Base-by-base conservation (phyloP, 148 eudicot genomes). In the Camellia lanceoleosa region DNA sequence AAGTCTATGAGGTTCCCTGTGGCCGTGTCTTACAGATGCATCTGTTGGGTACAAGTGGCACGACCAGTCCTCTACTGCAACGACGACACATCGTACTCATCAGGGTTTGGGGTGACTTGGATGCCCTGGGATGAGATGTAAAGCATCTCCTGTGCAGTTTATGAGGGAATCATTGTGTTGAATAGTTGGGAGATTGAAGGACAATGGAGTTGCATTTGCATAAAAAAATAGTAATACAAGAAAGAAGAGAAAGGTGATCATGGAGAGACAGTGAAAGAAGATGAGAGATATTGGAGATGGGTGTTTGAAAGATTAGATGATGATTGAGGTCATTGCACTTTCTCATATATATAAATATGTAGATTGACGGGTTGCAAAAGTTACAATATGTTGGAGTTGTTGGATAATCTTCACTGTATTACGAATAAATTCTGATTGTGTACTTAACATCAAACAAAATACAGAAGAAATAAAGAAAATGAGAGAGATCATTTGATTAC, bases 1-100 rank as follows among this genome's bases (percentile, higher is more conserved):
- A 80, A 80, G 38, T 80, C 65, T 0, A 78, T 52, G 46, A 80
- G 47, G 13, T 51, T 42, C 54, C 55, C 54, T 7, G 82, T 51
- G 49, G 71, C 38, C 4, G 18, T 64, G 61, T 80, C 78, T 77
- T 78, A 73, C 2, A 80, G 63, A 61, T 73, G 77, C 41, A 80
- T 72, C 41, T 14, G 64, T 30, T 73, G 13, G 14, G 52, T n/a
- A 51, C 64, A 80, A 49, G 56, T 73, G 72, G 78, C 82, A 19
- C 72, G 19, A 15, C 82, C 78, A 0, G 51, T 16, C 54, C 54
- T 73, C 1, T 14, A 2, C 15, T 12, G 30, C 9, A 56, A 43
- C 10, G 56, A 47, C 19, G 74, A 7, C 11, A 5, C 19, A 23
- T 79, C 56, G 42, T 18, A 1, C 38, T 2, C 52, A 3, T 13